Base-by-base conservation (phyloP, 2,329 filamentous ascomycete genomes). In the Phyllosticta paracitricarpa region DNA sequence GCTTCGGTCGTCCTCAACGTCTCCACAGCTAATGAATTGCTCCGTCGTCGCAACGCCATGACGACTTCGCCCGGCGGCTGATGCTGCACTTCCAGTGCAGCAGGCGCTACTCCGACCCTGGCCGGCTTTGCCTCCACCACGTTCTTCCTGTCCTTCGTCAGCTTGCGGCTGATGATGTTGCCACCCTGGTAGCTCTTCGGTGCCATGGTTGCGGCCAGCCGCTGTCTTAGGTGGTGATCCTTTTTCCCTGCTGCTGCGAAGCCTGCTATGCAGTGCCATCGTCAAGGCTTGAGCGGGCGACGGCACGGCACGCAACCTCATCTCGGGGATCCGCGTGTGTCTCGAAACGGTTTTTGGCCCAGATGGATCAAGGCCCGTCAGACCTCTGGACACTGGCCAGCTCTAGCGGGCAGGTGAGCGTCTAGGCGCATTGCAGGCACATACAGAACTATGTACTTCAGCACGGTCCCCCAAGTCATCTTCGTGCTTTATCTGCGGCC, bases 271-370 rank as follows among this genome's bases (percentile, higher is more conserved):
- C 40, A 48, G 12, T 48, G 40, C 6, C 58, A 28, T 25, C 52
- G 33, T 59, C 52, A 28, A 25, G 24, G 58, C 58, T 40, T 55
- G 26, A 17, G 54, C 35, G 52, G 24, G 53, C 59, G 17, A 28
- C 59, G 59, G 59, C 33, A 57, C 59, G 59, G 59, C 59, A 53
- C 59, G 59, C 48, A 57, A 55, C 59, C 54, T 61, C 30, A 61
- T 61, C 59, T 61, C 59, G 59, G 54, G 12, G 48, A 19, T 52
- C 25, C 40, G 54, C 59, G 40, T 54, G 53, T 54, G 54, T 55
- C 26, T 35, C 52, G 25, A 54, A 54, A 48, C 40, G 40, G 40
- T n/a, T 48, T 48, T 55, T 19, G 19, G 19, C 19, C 19, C 19
- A 22, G 19, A 22, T 22, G 19, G 19, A 22, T 33, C 35, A 51